These are phyloP conservation scores for Quercus glauca DNA, from an alignment of 306 rosid genomes.

Conservation along the genomic window DNA sequence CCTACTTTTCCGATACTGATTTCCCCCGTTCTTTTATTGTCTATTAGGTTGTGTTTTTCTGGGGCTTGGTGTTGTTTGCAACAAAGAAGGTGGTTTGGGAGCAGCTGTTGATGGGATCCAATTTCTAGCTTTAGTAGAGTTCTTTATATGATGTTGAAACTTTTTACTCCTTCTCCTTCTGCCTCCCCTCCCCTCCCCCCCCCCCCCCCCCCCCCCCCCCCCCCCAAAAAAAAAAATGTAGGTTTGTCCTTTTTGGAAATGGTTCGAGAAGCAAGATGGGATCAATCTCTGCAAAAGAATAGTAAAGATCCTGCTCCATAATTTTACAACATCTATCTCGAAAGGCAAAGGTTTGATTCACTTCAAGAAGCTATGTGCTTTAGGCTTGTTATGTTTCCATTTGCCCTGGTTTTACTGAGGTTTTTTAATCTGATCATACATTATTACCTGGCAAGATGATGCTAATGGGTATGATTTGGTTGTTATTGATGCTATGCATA, in stretches of 20 bases:
- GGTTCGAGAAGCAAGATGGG: conserved; percentile 99
- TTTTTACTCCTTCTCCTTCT: background rate
- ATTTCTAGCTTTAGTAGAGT: background rate
- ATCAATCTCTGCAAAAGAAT: conserved; percentile 89
- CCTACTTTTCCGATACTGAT: conserved; percentile 15
- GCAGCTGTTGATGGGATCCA: conserved; percentile 14
- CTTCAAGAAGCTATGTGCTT: conserved; percentile 21
- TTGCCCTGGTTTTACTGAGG: conserved; percentile 4
- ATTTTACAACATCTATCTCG: conserved; percentile 93
- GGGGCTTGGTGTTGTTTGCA: conserved; percentile 99
- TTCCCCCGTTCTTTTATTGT: conserved; percentile 14
- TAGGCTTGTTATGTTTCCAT: conserved; percentile 6
- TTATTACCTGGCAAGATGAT: conserved; percentile 67
- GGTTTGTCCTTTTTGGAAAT: conserved; percentile 99
- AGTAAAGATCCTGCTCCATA: conserved; percentile 94
- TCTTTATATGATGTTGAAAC: conserved; percentile 11
- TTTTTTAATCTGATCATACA: background rate
- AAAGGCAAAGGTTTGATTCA: conserved; percentile 76
- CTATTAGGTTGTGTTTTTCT: conserved; percentile 34
- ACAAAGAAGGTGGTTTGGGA: conserved; percentile 76
- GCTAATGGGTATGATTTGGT: conserved; percentile 94
- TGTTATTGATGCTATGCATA: conserved; percentile 98
- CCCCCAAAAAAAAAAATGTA: conserved; percentile 18
- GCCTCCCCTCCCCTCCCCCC: background rate
- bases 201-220: background rate